Conservation (phyloP, 2,329 filamentous ascomycete genomes). For the Colletotrichum coccodes region DNA sequence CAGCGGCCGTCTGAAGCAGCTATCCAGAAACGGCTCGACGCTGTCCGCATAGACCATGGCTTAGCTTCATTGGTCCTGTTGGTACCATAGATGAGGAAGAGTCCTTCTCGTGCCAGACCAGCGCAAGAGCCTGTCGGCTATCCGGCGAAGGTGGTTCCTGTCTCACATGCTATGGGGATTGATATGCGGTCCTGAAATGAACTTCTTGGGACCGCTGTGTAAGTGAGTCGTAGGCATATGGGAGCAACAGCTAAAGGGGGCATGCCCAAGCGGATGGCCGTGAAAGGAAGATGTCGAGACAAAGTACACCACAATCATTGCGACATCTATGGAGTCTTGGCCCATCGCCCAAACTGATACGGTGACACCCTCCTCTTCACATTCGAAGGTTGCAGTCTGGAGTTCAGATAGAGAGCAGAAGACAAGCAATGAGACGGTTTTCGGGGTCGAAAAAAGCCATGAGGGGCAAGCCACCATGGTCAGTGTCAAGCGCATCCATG, state of each 20-base stretch:
- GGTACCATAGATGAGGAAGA: not conserved
- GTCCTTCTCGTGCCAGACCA: not conserved
- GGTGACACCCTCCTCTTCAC: conserved; percentile 1
- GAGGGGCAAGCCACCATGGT: conserved; percentile 10
- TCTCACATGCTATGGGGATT: conserved; percentile 17
- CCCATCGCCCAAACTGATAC: not conserved
- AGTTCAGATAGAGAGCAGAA: not conserved
- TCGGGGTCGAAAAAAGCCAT: not conserved
- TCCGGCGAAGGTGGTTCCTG: conserved; percentile 25
- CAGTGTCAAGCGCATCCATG: conserved; percentile 15
- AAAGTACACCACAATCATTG: not conserved
- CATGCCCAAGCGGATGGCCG: conserved; percentile 1
- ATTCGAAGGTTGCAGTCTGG: not conserved
- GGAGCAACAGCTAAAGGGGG: not conserved
- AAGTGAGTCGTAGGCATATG: conserved; percentile 9
- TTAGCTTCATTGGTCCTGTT: not conserved
- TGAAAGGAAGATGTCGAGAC: conserved; percentile 5
- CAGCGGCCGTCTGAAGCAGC: conserved; percentile 7
- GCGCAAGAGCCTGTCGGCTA: conserved; percentile 5
- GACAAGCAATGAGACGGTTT: not conserved
- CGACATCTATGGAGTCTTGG: not conserved
- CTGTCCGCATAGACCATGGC: not conserved
- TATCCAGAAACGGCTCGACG: conserved; percentile 3
- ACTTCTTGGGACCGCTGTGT: conserved; percentile 1
- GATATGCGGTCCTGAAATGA: conserved; percentile 9